A percentile compares a stretch with the other conserved stretches of the same genome.
Evolutionary conservation across 371 early-diverging fungal genomes (phyloP).

Genomic region (Dentiscutata heterogama): DNA sequence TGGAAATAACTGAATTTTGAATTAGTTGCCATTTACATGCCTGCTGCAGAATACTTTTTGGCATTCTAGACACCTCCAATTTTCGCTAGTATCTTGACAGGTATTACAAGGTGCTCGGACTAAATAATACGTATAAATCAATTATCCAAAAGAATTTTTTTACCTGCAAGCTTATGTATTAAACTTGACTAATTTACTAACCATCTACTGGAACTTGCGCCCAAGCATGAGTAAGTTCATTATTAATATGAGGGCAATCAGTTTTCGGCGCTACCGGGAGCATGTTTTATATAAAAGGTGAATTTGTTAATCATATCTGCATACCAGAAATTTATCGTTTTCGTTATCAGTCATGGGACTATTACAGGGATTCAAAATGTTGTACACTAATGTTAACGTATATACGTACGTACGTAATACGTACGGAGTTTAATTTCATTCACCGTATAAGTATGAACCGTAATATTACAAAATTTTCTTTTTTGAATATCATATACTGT

Average conservation of each 20-base stretch:
- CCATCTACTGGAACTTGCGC: constrained; percentile 20
- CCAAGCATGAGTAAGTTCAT: background rate
- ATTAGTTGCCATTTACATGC: background rate
- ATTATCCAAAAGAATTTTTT: background rate
- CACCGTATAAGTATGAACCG: too few species aligned
- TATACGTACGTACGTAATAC: too few species aligned
- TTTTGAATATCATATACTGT: too few species aligned
- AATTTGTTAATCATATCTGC: too few species aligned
- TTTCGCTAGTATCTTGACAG: constrained; percentile 18
- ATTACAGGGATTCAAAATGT: too few species aligned
- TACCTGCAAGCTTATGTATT: background rate
- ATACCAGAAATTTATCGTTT: too few species aligned
- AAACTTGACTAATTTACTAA: background rate
- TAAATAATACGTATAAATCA: background rate
- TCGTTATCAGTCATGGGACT: too few species aligned
- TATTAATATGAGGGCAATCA: constrained; percentile 23
- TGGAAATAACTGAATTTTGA: background rate
- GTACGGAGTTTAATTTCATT: too few species aligned
- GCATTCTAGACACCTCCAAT: constrained; percentile 33
- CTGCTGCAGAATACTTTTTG: constrained; percentile 23
- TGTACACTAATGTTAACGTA: too few species aligned
- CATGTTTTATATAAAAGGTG: too few species aligned
- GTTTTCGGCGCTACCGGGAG: background rate
- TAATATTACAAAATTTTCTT: too few species aligned
- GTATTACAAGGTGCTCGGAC: background rate